Evolutionary conservation across 2,329 filamentous ascomycete species (phyloP).

Genomic region (Penicillium freii): DNA sequence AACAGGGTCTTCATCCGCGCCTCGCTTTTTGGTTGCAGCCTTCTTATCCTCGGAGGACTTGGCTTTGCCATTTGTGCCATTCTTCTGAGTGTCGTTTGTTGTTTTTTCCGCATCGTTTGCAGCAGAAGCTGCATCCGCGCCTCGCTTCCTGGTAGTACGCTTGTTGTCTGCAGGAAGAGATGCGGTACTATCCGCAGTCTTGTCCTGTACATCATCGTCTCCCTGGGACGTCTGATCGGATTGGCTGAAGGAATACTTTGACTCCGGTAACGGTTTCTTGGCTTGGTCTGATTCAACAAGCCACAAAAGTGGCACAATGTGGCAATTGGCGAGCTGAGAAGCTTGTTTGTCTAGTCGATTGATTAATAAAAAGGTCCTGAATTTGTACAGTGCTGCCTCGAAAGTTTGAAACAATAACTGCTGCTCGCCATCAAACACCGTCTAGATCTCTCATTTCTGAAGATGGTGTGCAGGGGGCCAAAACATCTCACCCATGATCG

Average conservation of each 20-base stretch:
- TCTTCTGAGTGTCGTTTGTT: constrained; percentile 7
- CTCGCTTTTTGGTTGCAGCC: constrained; percentile 14
- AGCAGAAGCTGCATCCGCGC: background rate
- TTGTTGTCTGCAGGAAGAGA: background rate
- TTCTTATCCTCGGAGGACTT: constrained; percentile 8
- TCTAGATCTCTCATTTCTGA: background rate
- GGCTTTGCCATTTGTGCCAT: constrained; percentile 20
- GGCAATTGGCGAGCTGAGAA: constrained; percentile 49
- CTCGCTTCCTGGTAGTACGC: background rate
- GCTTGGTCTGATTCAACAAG: constrained; percentile 54
- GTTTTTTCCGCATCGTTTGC: background rate
- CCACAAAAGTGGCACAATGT: constrained; percentile 62
- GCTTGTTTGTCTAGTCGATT: constrained; percentile 56
- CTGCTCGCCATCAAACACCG: background rate
- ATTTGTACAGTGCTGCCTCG: background rate
- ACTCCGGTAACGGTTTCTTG: constrained; percentile 42
- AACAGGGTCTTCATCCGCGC: background rate
- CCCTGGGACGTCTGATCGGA: constrained; percentile 11
- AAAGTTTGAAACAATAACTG: background rate
- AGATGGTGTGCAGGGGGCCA: background rate
- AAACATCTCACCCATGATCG: background rate
- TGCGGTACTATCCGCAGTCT: constrained; percentile 1
- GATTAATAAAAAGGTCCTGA: constrained; percentile 17
- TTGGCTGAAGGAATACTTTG: constrained; percentile 35
- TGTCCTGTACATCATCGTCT: constrained; percentile 24